Evolutionary conservation across 139 green algal genomes (phyloP).

Genomic region (Chlamydomonas eustigma): DNA sequence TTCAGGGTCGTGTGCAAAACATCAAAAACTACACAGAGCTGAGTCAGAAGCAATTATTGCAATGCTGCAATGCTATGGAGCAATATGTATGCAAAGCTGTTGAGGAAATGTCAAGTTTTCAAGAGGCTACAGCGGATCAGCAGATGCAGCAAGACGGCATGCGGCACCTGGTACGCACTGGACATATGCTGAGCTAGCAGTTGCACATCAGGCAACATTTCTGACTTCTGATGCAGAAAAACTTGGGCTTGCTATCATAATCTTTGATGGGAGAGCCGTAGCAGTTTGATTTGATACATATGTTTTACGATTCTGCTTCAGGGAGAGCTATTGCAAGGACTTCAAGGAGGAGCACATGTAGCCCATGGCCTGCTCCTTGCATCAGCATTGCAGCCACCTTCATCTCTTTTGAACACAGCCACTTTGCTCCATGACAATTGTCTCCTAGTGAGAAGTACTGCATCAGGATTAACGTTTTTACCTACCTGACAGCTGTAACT

Average conservation of each 20-base stretch:
- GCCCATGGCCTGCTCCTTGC: slow-evolving; percentile 27
- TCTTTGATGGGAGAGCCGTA: no score
- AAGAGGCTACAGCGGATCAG: no score
- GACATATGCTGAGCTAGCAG: background rate
- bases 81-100: no score
- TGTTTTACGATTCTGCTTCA: slow-evolving; percentile 11
- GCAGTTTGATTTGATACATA: no score
- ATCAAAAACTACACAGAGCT: no score
- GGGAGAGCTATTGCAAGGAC: slow-evolving; percentile 18
- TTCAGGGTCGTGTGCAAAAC: no score
- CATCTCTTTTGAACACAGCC: slow-evolving; percentile 26
- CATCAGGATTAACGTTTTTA: background rate
- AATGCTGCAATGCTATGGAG: no score
- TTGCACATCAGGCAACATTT: background rate
- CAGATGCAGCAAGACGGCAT: background rate
- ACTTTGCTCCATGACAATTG: slow-evolving; percentile 49
- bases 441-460: slow-evolving; percentile 35
- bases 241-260: background rate
- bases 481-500: background rate
- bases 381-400: slow-evolving; percentile 17
- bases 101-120: no score
- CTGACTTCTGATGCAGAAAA: background rate
- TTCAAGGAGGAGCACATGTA: slow-evolving; percentile 32
- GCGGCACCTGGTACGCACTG: background rate
- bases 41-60: no score